Percentiles rank a stretch among this genome's conserved stretches.
These are phyloP conservation scores for Knufia fluminis DNA, from an alignment of 2,329 filamentous ascomycete genomes.

Conservation along the genomic window DNA sequence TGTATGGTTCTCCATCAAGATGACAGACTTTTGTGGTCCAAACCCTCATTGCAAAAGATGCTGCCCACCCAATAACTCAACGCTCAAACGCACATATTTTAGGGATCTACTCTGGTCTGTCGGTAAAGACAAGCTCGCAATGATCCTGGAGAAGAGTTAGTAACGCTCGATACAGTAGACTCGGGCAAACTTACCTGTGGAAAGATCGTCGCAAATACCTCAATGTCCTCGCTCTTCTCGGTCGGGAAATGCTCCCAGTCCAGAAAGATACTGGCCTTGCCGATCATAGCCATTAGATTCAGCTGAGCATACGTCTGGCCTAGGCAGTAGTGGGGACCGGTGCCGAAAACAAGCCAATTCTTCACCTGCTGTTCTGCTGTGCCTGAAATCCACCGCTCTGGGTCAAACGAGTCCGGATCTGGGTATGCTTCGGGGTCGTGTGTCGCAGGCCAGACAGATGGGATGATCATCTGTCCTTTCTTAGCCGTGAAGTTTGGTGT, in stretches of 20 bases:
- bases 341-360: conserved; percentile 96
- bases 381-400: conserved; percentile 82
- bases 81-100: not conserved
- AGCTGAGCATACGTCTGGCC: conserved; percentile 86
- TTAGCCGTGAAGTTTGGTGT: conserved; percentile 80
- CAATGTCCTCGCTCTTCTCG: conserved; percentile 79
- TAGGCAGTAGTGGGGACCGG: conserved; percentile 91
- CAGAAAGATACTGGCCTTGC: conserved; percentile 76
- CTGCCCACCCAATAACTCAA: not conserved
- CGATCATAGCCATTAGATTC: conserved; percentile 81
- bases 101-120: conserved; percentile 25
- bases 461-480: conserved; percentile 92
- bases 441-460: conserved; percentile 79
- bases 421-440: conserved; percentile 89
- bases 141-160: conserved; percentile 54
- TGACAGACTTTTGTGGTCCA: too few relatives aligned
- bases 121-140: conserved; percentile 65
- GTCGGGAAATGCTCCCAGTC: conserved; percentile 89
- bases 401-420: conserved; percentile 79
- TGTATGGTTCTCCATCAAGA: too few relatives aligned
- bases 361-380: conserved; percentile 85
- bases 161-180: not conserved
- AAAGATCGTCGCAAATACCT: conserved; percentile 98
- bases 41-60: too few relatives aligned
- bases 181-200: conserved; percentile 59